These are phyloP conservation scores for Dendrostoma leiphaemia DNA, from an alignment of 2,329 filamentous ascomycete genomes.

Conservation along the genomic window DNA sequence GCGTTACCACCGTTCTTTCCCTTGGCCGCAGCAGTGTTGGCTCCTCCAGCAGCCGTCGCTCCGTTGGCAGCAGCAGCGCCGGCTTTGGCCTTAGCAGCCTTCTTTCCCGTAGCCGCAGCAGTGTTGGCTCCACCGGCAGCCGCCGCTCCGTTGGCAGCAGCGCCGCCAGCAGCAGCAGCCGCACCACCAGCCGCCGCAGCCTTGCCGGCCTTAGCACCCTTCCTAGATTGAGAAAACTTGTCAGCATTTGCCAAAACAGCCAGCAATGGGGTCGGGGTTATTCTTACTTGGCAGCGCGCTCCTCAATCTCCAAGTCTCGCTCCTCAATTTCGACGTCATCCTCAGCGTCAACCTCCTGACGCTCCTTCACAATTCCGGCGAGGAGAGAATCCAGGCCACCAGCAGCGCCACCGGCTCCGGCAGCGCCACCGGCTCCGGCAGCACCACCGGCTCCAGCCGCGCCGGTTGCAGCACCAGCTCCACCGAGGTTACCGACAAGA, in stretches of 20 bases:
- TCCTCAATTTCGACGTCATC: not conserved
- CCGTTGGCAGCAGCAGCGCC: constrained; percentile 21
- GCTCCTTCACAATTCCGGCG: not conserved
- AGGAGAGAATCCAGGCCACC: constrained; percentile 2
- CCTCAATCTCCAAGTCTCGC: not conserved
- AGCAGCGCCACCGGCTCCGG: not conserved
- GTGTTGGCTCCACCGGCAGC: not conserved
- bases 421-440: not conserved
- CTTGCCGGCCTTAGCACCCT: too few relatives aligned
- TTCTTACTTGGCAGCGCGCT: not conserved
- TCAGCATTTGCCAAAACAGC: not conserved
- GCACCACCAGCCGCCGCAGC: too few relatives aligned
- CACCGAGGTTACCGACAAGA: not conserved
- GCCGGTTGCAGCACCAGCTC: not conserved
- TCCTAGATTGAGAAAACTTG: not conserved
- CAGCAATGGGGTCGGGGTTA: not conserved
- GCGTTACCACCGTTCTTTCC: constrained; percentile 1
- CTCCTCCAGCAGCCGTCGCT: constrained; percentile 33
- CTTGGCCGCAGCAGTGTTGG: constrained; percentile 41
- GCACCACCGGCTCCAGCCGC: not conserved
- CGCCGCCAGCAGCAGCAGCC: not conserved
- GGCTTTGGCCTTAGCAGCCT: too few relatives aligned
- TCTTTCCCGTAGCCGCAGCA: too few relatives aligned
- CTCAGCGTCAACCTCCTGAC: not conserved
- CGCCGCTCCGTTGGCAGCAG: not conserved